These are phyloP conservation scores for Eragrostis curvula DNA, from an alignment of 176 grass and related monocot genomes.

Conservation along the genomic window DNA sequence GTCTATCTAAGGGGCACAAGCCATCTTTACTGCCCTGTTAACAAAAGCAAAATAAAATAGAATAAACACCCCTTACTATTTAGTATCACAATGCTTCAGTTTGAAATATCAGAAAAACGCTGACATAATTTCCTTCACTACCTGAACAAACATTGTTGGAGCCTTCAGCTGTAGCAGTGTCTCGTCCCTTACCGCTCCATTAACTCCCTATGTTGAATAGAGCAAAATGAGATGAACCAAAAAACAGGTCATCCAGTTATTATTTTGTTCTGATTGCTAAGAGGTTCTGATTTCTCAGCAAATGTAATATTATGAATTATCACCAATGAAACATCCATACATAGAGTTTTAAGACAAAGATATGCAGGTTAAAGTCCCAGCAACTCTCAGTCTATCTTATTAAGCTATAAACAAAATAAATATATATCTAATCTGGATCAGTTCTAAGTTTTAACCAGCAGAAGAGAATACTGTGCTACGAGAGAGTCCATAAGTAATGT, in stretches of 20 bases:
- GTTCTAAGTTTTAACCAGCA: not conserved
- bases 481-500: not conserved
- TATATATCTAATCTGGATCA: not conserved
- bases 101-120: constrained; percentile 12
- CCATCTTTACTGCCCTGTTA: constrained; percentile 81
- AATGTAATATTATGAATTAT: not conserved
- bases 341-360: no score
- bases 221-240: constrained; percentile 12
- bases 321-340: not conserved
- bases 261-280: not conserved
- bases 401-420: not conserved
- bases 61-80: no score
- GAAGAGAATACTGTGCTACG: constrained; percentile 3
- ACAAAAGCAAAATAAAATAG: not conserved
- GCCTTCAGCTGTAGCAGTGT: constrained; percentile 69
- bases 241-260: not conserved
- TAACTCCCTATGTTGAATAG: constrained; percentile 65
- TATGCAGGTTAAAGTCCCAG: not conserved
- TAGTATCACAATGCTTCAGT: not conserved
- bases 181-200: constrained; percentile 69
- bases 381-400: not conserved
- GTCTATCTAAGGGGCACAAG: constrained; percentile 76
- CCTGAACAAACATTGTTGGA: constrained; percentile 92
- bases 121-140: constrained; percentile 33
- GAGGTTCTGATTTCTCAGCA: not conserved